phyloP scores from a whole-genome alignment of 2,329 filamentous ascomycete species.

The Huntiella savannae region DNA sequence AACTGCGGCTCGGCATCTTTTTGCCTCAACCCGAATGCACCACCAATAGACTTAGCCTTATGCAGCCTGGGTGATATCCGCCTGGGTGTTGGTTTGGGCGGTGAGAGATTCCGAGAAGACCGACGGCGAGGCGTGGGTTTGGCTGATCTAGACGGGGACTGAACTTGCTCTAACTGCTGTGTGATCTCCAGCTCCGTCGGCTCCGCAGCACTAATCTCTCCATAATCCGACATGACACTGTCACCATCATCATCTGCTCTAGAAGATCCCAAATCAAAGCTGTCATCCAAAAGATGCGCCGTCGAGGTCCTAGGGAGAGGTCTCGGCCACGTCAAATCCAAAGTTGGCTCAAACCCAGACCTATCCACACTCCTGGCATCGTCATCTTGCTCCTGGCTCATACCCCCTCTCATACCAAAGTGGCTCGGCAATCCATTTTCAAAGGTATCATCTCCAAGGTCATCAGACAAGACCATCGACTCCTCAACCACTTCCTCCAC shows the following conservation, averaged over 20 bases:
- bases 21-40: slow-evolving; percentile 21
- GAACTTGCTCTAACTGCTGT: too few species aligned
- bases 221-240: background rate
- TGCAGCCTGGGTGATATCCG: slow-evolving; percentile 4
- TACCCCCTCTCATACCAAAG: too few species aligned
- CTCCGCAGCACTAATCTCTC: background rate
- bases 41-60: slow-evolving; percentile 11
- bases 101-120: slow-evolving; percentile 3
- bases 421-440: too few species aligned
- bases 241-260: background rate
- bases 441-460: background rate
- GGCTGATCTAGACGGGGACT: background rate
- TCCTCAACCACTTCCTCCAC: slow-evolving; percentile 8
- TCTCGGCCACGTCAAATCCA: too few species aligned
- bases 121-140: background rate
- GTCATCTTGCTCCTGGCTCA: too few species aligned
- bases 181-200: background rate
- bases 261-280: background rate
- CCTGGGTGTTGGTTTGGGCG: slow-evolving; percentile 13
- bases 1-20: slow-evolving; percentile 27
- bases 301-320: too few species aligned
- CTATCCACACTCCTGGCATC: too few species aligned
- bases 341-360: too few species aligned
- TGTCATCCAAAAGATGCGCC: background rate
- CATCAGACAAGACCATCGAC: slow-evolving; percentile 7